Evolutionary conservation across 768 basidiomycete genomes (phyloP).

Genomic region (Suillus decipiens): DNA sequence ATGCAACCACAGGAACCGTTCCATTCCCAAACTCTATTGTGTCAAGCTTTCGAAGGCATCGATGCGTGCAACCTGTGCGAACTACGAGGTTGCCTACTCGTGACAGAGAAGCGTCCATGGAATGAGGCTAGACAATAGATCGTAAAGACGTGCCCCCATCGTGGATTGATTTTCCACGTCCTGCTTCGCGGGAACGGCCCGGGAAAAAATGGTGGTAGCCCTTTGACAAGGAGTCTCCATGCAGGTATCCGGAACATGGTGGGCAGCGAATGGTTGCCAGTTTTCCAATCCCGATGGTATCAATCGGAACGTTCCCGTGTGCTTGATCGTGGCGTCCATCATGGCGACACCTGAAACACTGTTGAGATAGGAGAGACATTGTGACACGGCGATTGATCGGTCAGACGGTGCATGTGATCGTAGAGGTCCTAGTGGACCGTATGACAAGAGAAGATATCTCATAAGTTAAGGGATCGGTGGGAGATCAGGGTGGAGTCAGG

Average conservation of each 20-base stretch:
- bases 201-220: not conserved
- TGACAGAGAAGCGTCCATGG: not conserved
- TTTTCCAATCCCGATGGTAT: not conserved
- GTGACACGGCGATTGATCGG: conserved; percentile 2
- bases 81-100: not conserved
- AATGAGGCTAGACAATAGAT: not conserved
- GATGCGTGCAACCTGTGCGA: not conserved
- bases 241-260: not conserved
- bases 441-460: not conserved
- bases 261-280: not conserved
- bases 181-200: not conserved
- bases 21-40: conserved; percentile 4
- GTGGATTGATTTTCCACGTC: conserved; percentile 1
- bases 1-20: conserved; percentile 4
- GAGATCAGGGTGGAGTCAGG: not conserved
- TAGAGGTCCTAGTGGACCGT: not conserved
- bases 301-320: conserved; percentile 7
- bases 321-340: conserved; percentile 5
- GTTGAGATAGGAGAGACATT: not conserved
- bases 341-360: conserved; percentile 1
- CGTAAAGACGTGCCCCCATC: not conserved
- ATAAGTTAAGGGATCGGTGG: not conserved
- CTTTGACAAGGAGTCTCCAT: not conserved
- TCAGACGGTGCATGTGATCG: not conserved
- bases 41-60: conserved; percentile 6